Conservation (phyloP, 768 basidiomycete species). For the Lactifluus pinguis region DNA sequence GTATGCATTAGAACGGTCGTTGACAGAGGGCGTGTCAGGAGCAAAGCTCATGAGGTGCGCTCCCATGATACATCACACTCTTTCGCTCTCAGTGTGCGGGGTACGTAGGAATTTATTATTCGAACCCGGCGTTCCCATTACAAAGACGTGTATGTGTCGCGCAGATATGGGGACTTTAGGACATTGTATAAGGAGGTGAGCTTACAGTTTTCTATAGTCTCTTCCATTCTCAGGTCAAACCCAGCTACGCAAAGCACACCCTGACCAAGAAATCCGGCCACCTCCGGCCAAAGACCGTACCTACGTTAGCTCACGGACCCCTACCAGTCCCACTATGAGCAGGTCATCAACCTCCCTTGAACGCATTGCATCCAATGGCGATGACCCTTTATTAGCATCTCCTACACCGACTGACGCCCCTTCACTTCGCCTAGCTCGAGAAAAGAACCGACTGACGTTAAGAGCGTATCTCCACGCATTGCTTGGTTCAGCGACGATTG, state of each 20-base stretch:
- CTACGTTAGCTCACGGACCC: slow-evolving; percentile 40
- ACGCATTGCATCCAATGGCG: slow-evolving; percentile 15
- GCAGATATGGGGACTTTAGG: slow-evolving; percentile 92
- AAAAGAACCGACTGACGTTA: slow-evolving; percentile 92
- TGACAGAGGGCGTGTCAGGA: slow-evolving; percentile 80
- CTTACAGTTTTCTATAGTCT: neutral
- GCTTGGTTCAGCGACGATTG: slow-evolving; percentile 60
- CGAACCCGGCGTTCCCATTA: slow-evolving; percentile 68
- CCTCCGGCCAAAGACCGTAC: slow-evolving; percentile 89
- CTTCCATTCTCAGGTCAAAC: slow-evolving; percentile 14
- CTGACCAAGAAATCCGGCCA: slow-evolving; percentile 66
- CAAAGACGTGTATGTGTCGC: slow-evolving; percentile 77
- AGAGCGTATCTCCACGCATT: slow-evolving; percentile 85
- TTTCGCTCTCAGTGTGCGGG: neutral
- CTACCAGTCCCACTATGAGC: slow-evolving; percentile 27
- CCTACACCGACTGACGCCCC: slow-evolving; percentile 9
- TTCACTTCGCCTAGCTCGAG: slow-evolving; percentile 54
- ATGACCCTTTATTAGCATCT: slow-evolving; percentile 22
- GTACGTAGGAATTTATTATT: slow-evolving; percentile 82
- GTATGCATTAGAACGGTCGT: slow-evolving; percentile 76
- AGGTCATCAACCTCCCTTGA: neutral
- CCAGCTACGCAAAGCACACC: slow-evolving; percentile 81
- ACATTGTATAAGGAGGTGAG: slow-evolving; percentile 77
- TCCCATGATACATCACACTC: slow-evolving; percentile 1
- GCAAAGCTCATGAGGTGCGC: slow-evolving; percentile 77